Evolutionary conservation across 2,329 filamentous ascomycete genomes (phyloP).

Genomic region (Pseudofabraea citricarpa): DNA sequence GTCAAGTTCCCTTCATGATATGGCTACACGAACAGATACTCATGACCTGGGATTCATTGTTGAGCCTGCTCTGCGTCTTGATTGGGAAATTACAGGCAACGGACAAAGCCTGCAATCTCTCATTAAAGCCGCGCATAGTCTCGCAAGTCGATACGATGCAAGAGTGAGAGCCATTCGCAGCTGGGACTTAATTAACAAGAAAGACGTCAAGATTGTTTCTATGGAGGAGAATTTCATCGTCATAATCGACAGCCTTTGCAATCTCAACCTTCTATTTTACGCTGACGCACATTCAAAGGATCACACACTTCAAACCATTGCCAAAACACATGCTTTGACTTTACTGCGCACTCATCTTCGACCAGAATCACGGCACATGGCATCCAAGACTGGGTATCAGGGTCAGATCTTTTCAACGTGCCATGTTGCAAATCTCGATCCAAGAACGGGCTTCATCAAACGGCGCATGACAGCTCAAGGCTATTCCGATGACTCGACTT

Average conservation of each 20-base stretch:
- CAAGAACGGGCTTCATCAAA: slow-evolving; percentile 36
- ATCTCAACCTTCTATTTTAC: slow-evolving; percentile 35
- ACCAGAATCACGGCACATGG: slow-evolving; percentile 22
- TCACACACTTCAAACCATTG: slow-evolving; percentile 28
- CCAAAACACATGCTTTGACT: slow-evolving; percentile 34
- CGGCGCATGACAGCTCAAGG: slow-evolving; percentile 42
- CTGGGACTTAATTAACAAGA: slow-evolving; percentile 37
- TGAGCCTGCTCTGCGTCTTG: slow-evolving; percentile 39
- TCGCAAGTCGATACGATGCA: slow-evolving; percentile 37
- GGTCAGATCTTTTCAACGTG: slow-evolving; percentile 30
- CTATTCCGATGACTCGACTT: slow-evolving; percentile 38
- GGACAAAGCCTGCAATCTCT: slow-evolving; percentile 34
- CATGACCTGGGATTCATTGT: slow-evolving; percentile 53
- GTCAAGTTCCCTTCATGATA: slow-evolving; percentile 31
- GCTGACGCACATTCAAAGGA: slow-evolving; percentile 30
- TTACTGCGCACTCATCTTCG: slow-evolving; percentile 36
- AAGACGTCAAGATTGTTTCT: slow-evolving; percentile 22
- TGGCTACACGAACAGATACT: slow-evolving; percentile 40
- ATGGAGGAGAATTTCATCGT: slow-evolving; percentile 30
- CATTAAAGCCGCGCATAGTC: slow-evolving; percentile 36
- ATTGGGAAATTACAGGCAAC: slow-evolving; percentile 42
- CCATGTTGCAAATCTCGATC: slow-evolving; percentile 43
- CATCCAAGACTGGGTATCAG: slow-evolving; percentile 1
- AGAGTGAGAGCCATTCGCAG: slow-evolving; percentile 40
- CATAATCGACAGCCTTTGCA: slow-evolving; percentile 40